Evolutionary conservation across 2,329 filamentous ascomycete genomes (phyloP).

Genomic region (Allantophomopsis lycopodina): DNA sequence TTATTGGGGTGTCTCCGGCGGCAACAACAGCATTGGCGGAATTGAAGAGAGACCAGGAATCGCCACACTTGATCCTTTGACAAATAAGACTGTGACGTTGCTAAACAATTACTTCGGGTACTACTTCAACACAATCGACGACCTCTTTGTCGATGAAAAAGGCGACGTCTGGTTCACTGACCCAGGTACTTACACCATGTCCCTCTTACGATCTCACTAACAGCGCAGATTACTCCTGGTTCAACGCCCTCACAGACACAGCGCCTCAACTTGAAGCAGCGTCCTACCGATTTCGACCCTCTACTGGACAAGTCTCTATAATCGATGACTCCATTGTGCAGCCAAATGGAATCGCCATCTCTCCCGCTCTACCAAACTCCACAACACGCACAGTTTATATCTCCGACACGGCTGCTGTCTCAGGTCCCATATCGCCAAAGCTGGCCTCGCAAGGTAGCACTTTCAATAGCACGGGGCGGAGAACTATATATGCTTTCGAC

Average conservation of each 20-base stretch:
- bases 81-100: constrained; percentile 12
- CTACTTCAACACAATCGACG: constrained; percentile 23
- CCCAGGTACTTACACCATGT: constrained; percentile 6
- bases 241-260: constrained; percentile 21
- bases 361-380: constrained; percentile 10
- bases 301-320: constrained; percentile 18
- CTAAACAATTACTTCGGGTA: constrained; percentile 20
- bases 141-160: constrained; percentile 20
- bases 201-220: constrained; percentile 2
- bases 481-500: constrained; percentile 25
- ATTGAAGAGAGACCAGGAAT: constrained; percentile 23
- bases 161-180: constrained; percentile 25
- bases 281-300: constrained; percentile 23
- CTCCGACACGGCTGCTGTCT: constrained; percentile 21
- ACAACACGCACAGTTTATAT: constrained; percentile 21
- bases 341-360: constrained; percentile 28
- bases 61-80: constrained; percentile 11
- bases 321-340: constrained; percentile 23
- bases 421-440: constrained; percentile 9
- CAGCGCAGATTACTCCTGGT: constrained; percentile 17
- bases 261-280: constrained; percentile 20
- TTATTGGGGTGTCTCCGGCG: constrained; percentile 23
- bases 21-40: constrained; percentile 21
- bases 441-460: constrained; percentile 12
- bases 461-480: constrained; percentile 17